Evolutionary conservation across 2,329 filamentous ascomycete genomes (phyloP).

Genomic region (Epichloe typhina): DNA sequence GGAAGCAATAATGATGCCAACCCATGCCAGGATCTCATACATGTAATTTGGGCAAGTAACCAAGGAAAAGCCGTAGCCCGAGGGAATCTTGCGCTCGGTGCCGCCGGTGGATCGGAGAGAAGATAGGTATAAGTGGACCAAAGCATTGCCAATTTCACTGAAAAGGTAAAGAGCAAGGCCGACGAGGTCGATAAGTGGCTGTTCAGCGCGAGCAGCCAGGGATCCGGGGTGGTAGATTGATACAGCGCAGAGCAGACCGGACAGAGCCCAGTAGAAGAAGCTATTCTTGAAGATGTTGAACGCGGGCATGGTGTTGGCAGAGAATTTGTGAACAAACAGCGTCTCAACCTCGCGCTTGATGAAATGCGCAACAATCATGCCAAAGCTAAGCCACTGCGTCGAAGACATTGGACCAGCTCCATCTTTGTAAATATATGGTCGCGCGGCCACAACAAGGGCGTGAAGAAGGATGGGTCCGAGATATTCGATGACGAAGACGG

Average conservation of each 20-base stretch:
- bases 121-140: conserved; percentile 67
- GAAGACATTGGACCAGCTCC: conserved; percentile 38
- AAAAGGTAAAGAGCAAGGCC: conserved; percentile 62
- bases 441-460: conserved; percentile 55
- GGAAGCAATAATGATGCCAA: conserved; percentile 66
- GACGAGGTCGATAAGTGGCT: conserved; percentile 43
- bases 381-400: conserved; percentile 62
- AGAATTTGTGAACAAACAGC: conserved; percentile 89
- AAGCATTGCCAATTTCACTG: conserved; percentile 68
- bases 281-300: conserved; percentile 91
- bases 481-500: conserved; percentile 93
- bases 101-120: conserved; percentile 65
- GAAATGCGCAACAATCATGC: conserved; percentile 71
- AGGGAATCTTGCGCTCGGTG: conserved; percentile 78
- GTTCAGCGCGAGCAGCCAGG: conserved; percentile 42
- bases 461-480: conserved; percentile 84
- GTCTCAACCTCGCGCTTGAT: conserved; percentile 93
- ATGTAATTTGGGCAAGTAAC: conserved; percentile 98
- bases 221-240: conserved; percentile 72
- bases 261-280: conserved; percentile 81
- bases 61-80: conserved; percentile 67
- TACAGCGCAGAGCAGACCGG: conserved; percentile 68
- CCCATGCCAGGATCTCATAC: conserved; percentile 81
- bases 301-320: conserved; percentile 82
- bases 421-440: conserved; percentile 46